Evolutionary conservation across 306 rosid genomes (phyloP), one percentile per base, ranked within the genome.

Genomic region (Myrica gale): DNA sequence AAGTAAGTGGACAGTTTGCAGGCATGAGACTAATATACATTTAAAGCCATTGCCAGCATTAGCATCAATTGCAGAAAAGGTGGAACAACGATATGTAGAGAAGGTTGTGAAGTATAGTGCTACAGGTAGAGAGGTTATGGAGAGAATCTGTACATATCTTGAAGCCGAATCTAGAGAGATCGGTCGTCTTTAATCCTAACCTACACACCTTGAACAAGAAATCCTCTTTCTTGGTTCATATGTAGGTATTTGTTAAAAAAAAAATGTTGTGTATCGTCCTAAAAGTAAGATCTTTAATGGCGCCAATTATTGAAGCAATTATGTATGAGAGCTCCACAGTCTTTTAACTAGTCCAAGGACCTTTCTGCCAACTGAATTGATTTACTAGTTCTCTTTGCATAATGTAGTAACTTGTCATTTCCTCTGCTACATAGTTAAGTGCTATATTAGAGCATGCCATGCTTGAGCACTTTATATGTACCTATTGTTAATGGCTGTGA

Each of bases 71-170:
- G 92, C 95, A 0, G 96, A 95, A 69, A 95, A 90, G 87, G 93
- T 90, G 46, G 99, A 95, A 84, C 93, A 90, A 58, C 80, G 91
- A 3, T 95, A 90, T 26, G 99, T 92, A 8, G 98, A 95, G 71
- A 86, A 71, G 88, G 88, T 90, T 51, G 84, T 90, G 84, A 97
- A 92, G 83, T 90, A 92, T 74, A 89, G 96, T 82, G 91, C 78
- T 37, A 90, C 88, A 83, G 91, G 98, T 74, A 92, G 97, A 77
- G 97, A 92, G 86, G 97, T 89, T 47, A 95, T 92, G 98, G 97
- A 92, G 89, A 85, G 93, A 79, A 95, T 95, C 43, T 90, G 98
- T 84, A 92, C 84, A 74, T 95, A 89, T 87, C 93, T 92, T 68
- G 97, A 95, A 83, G 88, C 98, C 39, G 97, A 92, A 82, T 85